A percentile compares a stretch with the other conserved stretches of the same genome.
Evolutionary conservation across 495 filamentous ascomycete genomes (phyloP).

Genomic region (Xanthoparmelia taractica): DNA sequence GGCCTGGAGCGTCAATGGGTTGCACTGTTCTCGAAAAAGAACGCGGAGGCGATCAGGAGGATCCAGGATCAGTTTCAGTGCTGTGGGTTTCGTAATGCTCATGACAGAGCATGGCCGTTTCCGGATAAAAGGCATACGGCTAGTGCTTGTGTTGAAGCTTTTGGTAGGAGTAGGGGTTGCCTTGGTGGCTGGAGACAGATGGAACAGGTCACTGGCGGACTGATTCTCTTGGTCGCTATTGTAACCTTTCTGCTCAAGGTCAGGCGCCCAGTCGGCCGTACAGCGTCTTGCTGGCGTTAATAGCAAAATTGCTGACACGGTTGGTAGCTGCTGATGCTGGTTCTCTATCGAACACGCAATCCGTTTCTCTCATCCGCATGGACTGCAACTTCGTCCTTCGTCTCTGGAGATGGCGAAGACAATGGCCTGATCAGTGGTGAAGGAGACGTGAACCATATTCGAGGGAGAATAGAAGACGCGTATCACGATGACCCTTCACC

Average conservation of each 20-base stretch:
- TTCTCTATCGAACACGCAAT: slow-evolving; percentile 20
- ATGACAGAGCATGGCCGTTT: slow-evolving; percentile 26
- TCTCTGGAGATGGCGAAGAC: slow-evolving; percentile 6
- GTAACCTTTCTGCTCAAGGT: slow-evolving; percentile 30
- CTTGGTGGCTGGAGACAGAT: slow-evolving; percentile 28
- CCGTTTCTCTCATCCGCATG: slow-evolving; percentile 16
- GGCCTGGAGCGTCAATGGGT: slow-evolving; percentile 20
- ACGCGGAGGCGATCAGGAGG: slow-evolving; percentile 20
- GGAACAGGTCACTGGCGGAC: slow-evolving; percentile 27
- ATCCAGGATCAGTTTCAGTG: slow-evolving; percentile 27
- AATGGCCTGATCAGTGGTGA: slow-evolving; percentile 18
- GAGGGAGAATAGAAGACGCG: slow-evolving; percentile 21
- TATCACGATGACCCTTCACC: slow-evolving; percentile 26
- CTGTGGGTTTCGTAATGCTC: slow-evolving; percentile 22
- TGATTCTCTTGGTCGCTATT: slow-evolving; percentile 29
- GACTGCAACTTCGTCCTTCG: slow-evolving; percentile 7
- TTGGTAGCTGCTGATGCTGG: slow-evolving; percentile 12
- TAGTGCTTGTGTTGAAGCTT: slow-evolving; percentile 21
- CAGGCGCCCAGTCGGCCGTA: background rate
- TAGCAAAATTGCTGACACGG: slow-evolving; percentile 1
- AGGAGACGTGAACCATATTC: slow-evolving; percentile 19
- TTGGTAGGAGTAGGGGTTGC: slow-evolving; percentile 24
- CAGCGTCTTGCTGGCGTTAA: too few relatives aligned
- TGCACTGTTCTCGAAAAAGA: slow-evolving; percentile 14
- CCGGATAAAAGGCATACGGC: slow-evolving; percentile 6